A percentile compares a stretch with the other conserved stretches of the same genome.
Conservation (phyloP, 495 filamentous ascomycete genomes). For the Hypoxylon crocopeplum region DNA sequence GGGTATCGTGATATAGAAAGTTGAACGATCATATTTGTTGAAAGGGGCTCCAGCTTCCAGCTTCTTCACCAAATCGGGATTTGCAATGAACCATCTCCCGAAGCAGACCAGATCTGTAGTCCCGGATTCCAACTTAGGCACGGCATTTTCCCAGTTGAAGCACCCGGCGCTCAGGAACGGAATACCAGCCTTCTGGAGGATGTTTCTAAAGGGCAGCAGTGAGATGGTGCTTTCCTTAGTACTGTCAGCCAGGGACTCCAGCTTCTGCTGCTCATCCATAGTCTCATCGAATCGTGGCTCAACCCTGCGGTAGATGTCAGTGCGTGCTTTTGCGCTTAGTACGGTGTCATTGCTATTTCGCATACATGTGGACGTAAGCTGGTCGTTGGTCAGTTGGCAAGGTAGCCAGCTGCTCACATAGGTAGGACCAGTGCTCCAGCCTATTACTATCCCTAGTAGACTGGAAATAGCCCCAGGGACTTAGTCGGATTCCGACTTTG, state of each 20-base stretch:
- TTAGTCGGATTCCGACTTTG: conserved; percentile 63
- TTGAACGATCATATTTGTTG: conserved; percentile 61
- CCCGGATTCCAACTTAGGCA: conserved; percentile 58
- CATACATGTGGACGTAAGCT: conserved; percentile 51
- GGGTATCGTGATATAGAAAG: conserved; percentile 61
- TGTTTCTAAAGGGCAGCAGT: conserved; percentile 57
- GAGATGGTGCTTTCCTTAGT: conserved; percentile 51
- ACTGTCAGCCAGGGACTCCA: conserved; percentile 39
- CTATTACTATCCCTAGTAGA: conserved; percentile 63
- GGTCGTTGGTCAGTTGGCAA: conserved; percentile 29
- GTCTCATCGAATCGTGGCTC: conserved; percentile 63
- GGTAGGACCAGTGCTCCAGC: conserved; percentile 62
- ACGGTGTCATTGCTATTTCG: conserved; percentile 52
- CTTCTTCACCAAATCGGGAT: conserved; percentile 70
- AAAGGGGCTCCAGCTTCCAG: conserved; percentile 62
- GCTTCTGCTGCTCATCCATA: conserved; percentile 53
- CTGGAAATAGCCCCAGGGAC: conserved; percentile 69
- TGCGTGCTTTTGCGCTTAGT: conserved; percentile 36
- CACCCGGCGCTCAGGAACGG: conserved; percentile 66
- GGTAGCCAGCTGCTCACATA: conserved; percentile 51
- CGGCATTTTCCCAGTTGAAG: conserved; percentile 57
- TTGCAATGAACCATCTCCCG: conserved; percentile 68
- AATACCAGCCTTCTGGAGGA: conserved; percentile 49
- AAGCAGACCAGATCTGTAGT: conserved; percentile 56
- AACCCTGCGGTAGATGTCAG: conserved; percentile 59